phyloP scores from a whole-genome alignment of 2,329 filamentous ascomycete genomes.

The Tolypocladium amazonense region DNA sequence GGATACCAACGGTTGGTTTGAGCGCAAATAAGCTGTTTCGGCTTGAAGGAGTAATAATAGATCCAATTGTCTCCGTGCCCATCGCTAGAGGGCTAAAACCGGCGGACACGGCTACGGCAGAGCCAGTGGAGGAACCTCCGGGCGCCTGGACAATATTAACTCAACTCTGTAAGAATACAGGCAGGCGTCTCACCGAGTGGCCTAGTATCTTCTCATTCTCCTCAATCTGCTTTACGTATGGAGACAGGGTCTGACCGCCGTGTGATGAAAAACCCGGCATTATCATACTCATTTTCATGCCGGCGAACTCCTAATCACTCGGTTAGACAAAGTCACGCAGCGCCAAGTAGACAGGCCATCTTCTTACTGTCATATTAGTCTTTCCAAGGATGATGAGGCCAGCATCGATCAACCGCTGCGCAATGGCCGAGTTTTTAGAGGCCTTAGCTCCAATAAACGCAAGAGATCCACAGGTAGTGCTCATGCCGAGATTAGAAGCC shows the following conservation, averaged over 20 bases:
- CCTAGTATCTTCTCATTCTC: constrained; percentile 3
- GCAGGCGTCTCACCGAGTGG: constrained; percentile 8
- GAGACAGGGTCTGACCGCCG: constrained; percentile 15
- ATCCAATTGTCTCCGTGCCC: constrained; percentile 21
- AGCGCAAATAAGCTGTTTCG: constrained; percentile 15
- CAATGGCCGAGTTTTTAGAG: constrained; percentile 5
- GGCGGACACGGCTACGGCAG: constrained; percentile 20
- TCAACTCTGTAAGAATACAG: background rate
- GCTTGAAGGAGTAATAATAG: constrained; percentile 11
- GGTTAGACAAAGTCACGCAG: background rate
- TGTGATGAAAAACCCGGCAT: constrained; percentile 5
- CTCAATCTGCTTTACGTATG: constrained; percentile 13
- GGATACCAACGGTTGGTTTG: constrained; percentile 11
- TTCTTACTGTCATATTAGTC: constrained; percentile 8
- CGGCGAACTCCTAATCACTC: constrained; percentile 5
- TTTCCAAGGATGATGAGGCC: constrained; percentile 12
- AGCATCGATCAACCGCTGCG: constrained; percentile 7
- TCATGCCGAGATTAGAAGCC: constrained; percentile 8
- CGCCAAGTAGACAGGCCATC: background rate
- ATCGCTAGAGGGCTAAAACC: constrained; percentile 19
- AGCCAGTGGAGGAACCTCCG: constrained; percentile 21
- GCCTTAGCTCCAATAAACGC: constrained; percentile 5
- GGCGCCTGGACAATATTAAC: constrained; percentile 10
- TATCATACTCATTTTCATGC: constrained; percentile 9
- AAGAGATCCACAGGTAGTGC: constrained; percentile 8